Evolutionary conservation across 495 filamentous ascomycete species (phyloP), one percentile per base, ranked within the genome.

Genomic region (Lasiosphaeris hirsuta): DNA sequence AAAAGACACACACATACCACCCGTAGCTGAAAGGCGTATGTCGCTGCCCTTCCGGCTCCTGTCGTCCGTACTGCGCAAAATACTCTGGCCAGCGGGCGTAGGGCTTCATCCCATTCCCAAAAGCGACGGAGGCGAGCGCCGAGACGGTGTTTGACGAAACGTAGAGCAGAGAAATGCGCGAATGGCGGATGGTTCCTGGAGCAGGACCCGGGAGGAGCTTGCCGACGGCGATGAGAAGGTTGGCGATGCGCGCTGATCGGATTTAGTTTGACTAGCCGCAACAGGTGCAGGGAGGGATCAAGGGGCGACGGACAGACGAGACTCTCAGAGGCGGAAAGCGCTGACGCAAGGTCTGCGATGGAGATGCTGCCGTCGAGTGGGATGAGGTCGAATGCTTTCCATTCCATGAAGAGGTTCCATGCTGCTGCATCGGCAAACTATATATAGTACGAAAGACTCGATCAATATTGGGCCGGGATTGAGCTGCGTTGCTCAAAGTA

Each of bases 341-440:
- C 55, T 4, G n/a, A 23, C 2, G 69, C 64, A 2, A 71, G 61
- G 17, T 69, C 69, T 2, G 54, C 6, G 36, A 60, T 52, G 2
- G 66, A 68, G 46, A 71, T 68, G 58, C 51, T 40, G 10, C 65
- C 66, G 14, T 51, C 33, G 17, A 64, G 47, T 11, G 69, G 66
- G 53, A 71, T 71, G 19, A 59, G 49, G 58, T 71, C 69, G 37
- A 71, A 71, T 19, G 66, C 66, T 34, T 63, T 62, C 68, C 68
- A 71, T 14, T 60, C 45, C 33, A 69, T 58, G 47, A 71, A 67
- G 10, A 71, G 43, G 44, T 67, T 62, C 59, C 60, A 67, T 2
- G 54, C 58, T 38, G 60, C 60, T 18, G 59, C 40, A 7, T 67
- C 58, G 13, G 58, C 54, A 11, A 69, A 13, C 66, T 70, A 37